These are phyloP conservation scores for Albatrellus ellisii DNA, from an alignment of 768 basidiomycete species.

Conservation along the genomic window DNA sequence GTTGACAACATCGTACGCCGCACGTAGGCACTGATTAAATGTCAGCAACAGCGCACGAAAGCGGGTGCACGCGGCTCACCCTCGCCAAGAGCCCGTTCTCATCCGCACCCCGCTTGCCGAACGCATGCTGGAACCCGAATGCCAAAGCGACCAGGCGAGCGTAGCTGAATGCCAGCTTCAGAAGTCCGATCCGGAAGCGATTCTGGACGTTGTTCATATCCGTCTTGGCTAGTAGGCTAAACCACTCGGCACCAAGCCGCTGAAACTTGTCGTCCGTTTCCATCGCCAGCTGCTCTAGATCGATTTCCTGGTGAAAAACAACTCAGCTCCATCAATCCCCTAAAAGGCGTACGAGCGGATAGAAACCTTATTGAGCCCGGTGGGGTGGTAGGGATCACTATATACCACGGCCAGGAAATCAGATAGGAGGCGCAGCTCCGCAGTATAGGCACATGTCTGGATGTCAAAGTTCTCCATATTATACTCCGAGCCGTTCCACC, in stretches of 20 bases:
- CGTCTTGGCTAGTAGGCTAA: constrained; percentile 32
- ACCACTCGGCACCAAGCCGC: constrained; percentile 42
- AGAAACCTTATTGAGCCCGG: constrained; percentile 60
- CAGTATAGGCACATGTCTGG: constrained; percentile 67
- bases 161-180: constrained; percentile 55
- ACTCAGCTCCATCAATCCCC: neutral
- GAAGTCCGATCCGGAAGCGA: constrained; percentile 45
- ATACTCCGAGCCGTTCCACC: constrained; percentile 11
- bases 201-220: constrained; percentile 43
- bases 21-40: constrained; percentile 41
- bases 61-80: constrained; percentile 27
- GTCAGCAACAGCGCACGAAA: constrained; percentile 1
- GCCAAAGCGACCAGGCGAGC: constrained; percentile 57
- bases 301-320: constrained; percentile 33
- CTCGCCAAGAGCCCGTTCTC: constrained; percentile 55
- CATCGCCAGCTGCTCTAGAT: constrained; percentile 50
- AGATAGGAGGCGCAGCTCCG: constrained; percentile 53
- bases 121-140: constrained; percentile 66
- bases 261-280: constrained; percentile 62
- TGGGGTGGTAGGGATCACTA: constrained; percentile 61
- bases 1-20: constrained; percentile 53
- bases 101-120: constrained; percentile 42
- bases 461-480: constrained; percentile 70
- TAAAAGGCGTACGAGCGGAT: neutral
- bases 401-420: constrained; percentile 46